Evolutionary conservation across 2,329 filamentous ascomycete species (phyloP), one percentile per base, ranked within the genome.

Genomic region (Aaosphaeria pasadenensis): DNA sequence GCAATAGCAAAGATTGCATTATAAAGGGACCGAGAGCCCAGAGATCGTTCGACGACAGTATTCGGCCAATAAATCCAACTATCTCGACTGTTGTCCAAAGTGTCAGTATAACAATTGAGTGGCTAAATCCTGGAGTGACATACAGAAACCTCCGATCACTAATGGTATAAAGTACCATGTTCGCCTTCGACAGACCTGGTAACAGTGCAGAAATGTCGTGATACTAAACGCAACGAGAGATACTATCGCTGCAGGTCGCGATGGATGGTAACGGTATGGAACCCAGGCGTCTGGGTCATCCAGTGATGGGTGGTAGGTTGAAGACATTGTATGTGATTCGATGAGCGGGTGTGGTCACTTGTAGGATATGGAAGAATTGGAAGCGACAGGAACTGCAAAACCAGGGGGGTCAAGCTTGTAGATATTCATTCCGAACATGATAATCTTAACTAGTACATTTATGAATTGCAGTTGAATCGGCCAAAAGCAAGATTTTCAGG

Each of bases 101-200:
- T 11, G 24, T 13, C 9, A 24, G 17, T 24, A 11, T 36, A 36
- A 13, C 33, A 36, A 11, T 13, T 36, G 33, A 36, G 9, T 36
- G 33, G 33, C 33, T 36, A 9, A 36, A 31, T 11, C 9, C 9
- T 7, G 11, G 41, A 17, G 17, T 11, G 1, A 62, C 69, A 44
- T 68, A 80, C 77, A 78, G 5, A 75, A 41, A 28, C 75, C 74
- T 31, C 78, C 78, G 11, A 81, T 56, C 4, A 77, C 51, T 39
- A 81, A 75, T 0, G 79, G 75, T 4, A 77, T 72, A 52, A 78
- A 76, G 56, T 76, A 81, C 74, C 75, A 80, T 4, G 75, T 75
- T 38, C 67, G 62, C 1, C 68, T 69, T n/a, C 62, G 70, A 13
- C 66, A 58, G 24, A 78, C 61, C 30, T 74, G 71, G 48, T 63